Evolutionary conservation across 345 rosid genomes (phyloP), one percentile per base, ranked within the genome.

Genomic region (Syzygium oleosum): DNA sequence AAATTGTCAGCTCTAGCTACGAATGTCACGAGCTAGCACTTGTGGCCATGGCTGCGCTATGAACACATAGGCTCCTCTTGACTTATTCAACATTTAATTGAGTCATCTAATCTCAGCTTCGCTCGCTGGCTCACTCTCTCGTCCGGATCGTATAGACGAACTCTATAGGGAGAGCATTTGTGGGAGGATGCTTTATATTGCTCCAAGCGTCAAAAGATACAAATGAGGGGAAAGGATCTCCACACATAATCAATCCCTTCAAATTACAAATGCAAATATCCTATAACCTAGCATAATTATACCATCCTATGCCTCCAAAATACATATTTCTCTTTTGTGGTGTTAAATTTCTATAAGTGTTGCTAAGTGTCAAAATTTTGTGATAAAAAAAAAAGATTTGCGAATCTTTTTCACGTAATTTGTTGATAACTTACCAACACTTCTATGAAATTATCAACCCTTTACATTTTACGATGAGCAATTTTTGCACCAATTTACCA

Each of bases 1-100:
- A 1, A 31, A 68, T 7, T 2, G 3, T 68, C 1, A 17, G 5
- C 43, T 31, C 43, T 19, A 16, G 19, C 12, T 8, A 5, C 0
- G 1, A 1, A 15, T 65, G 21, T 16, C 7, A 8, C 9, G 22
- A 46, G 25, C 79, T 12, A 34, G 46, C 46, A 19, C 80, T 73
- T 22, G 7, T 9, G 80, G 19, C 34, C 46, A 6, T 12, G 6
- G 49, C 38, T 11, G 23, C 19, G 80, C 80, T 1, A 1, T 19
- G 80, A 34, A 73, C 49, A 34, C 7, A 1, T 5, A 38, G 13
- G 80, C 49, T 73, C 7, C 80, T 34, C 34, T 68, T 34, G 46
- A 68, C 25, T 19, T 73, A 19, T 65, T 65, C 14, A 19, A 34
- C 49, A 9, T 38, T 38, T 10, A 19, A 73, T 73, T 10, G 80